Evolutionary conservation across 192 early-diverging fungal species (phyloP).

Genomic region (Pecoramyces ruminantium): DNA sequence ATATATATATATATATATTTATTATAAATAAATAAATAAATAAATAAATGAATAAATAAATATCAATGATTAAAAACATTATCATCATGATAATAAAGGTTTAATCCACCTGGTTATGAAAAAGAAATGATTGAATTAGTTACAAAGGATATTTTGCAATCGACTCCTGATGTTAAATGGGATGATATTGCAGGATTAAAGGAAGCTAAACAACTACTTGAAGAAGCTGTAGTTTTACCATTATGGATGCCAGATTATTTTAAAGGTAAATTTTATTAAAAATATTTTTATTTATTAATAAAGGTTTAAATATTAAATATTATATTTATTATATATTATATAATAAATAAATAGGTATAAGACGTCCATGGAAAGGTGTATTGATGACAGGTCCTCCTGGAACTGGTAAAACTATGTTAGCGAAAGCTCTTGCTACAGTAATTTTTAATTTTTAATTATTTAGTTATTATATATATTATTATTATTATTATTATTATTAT

Average conservation of each 20-base stretch:
- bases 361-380: slow-evolving; percentile 44
- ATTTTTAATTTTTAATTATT: neutral
- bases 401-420: slow-evolving; percentile 43
- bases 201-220: slow-evolving; percentile 34
- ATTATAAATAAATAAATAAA: too few relatives aligned
- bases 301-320: neutral
- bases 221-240: slow-evolving; percentile 45
- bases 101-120: slow-evolving; percentile 34
- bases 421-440: slow-evolving; percentile 45
- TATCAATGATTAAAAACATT: too few relatives aligned
- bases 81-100: slow-evolving; percentile 1
- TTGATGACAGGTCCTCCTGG: slow-evolving; percentile 44
- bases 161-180: slow-evolving; percentile 33
- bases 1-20: too few relatives aligned
- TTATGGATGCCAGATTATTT: slow-evolving; percentile 52
- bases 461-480: too few relatives aligned
- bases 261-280: slow-evolving; percentile 12
- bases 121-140: slow-evolving; percentile 45
- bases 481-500: too few relatives aligned
- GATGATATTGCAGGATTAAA: slow-evolving; percentile 35
- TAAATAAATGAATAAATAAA: too few relatives aligned
- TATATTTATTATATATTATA: neutral
- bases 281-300: too few relatives aligned
- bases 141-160: slow-evolving; percentile 38
- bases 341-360: neutral